phyloP scores from a whole-genome alignment of 495 filamentous ascomycete species.

The Penicillium ucsense region DNA sequence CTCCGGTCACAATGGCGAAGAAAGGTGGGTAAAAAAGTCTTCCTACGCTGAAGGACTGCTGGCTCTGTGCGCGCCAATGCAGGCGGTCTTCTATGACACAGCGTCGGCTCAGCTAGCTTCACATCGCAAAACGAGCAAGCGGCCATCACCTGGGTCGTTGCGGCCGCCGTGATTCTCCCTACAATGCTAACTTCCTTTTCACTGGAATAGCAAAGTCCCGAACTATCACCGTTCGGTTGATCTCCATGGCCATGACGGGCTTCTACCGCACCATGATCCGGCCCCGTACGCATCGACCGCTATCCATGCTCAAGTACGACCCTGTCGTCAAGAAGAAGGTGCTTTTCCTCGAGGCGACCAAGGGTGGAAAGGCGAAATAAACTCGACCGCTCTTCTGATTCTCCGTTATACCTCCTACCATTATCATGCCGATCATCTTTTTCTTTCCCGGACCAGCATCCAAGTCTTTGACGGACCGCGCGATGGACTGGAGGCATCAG shows the following conservation, averaged over 20 bases:
- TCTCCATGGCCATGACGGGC: constrained; percentile 98
- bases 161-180: too few species aligned
- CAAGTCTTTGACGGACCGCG: background rate
- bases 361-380: constrained; percentile 41
- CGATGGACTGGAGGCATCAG: too few species aligned
- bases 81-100: too few species aligned
- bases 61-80: too few species aligned
- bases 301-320: constrained; percentile 99
- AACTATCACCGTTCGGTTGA: constrained; percentile 80
- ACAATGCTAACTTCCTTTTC: constrained; percentile 3
- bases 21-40: constrained; percentile 13
- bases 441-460: constrained; percentile 5
- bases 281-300: constrained; percentile 66
- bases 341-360: constrained; percentile 85
- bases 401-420: background rate
- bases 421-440: background rate
- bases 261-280: constrained; percentile 87
- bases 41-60: too few species aligned
- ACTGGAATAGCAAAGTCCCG: constrained; percentile 69
- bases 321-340: constrained; percentile 95
- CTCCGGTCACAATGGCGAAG: constrained; percentile 23
- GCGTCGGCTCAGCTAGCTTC: too few species aligned
- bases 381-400: background rate
- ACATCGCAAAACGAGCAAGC: too few species aligned
- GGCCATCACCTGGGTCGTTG: too few species aligned